phyloP scores from a whole-genome alignment of 306 rosid genomes.

The Datisca glomerata region DNA sequence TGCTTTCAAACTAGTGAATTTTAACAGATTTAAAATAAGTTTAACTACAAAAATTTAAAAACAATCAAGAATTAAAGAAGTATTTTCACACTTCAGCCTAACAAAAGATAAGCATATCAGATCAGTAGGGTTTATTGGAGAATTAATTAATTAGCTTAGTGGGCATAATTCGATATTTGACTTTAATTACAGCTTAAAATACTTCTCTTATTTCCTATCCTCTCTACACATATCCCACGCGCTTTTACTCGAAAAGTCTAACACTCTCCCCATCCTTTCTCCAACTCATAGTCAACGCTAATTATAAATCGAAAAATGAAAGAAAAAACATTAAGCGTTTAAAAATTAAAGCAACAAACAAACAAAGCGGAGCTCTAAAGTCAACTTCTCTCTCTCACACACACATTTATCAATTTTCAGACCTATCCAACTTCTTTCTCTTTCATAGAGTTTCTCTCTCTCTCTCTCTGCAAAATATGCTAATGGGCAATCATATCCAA shows the following conservation, averaged over 20 bases:
- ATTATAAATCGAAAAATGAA: not conserved
- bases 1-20: no score
- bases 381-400: constrained; percentile 32
- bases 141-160: no score
- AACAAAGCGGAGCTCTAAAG: constrained; percentile 14
- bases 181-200: no score
- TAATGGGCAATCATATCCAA: constrained; percentile 10
- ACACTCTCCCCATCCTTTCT: not conserved
- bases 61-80: no score
- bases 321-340: constrained; percentile 1
- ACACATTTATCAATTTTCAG: not conserved
- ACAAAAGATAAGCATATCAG: no score
- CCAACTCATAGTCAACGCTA: constrained; percentile 13
- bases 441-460: not conserved
- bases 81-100: no score
- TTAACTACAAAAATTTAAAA: no score
- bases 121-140: no score
- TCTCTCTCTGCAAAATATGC: constrained; percentile 1
- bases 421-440: constrained; percentile 5
- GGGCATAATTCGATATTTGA: no score
- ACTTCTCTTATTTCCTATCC: no score
- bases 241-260: constrained; percentile 1
- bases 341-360: constrained; percentile 6
- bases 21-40: no score
- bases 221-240: no score